Base-by-base conservation (phyloP, 768 basidiomycete species). In the Mycena polygramma region DNA sequence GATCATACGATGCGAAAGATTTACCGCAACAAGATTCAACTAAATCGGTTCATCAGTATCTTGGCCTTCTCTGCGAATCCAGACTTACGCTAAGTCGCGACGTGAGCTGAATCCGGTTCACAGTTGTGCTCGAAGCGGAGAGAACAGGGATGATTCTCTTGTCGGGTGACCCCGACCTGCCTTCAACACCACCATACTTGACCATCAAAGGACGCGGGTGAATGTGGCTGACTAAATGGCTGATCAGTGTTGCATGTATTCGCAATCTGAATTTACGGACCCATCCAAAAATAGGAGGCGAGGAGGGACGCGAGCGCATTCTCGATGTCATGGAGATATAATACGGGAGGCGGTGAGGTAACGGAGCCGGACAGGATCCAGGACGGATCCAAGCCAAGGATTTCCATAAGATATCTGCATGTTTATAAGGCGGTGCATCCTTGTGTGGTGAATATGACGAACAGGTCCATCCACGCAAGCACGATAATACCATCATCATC, bases 251-350 rank as follows among this genome's bases (percentile, higher is more conserved):
- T 20, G 36, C 3, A 3, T 9, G 30, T 14, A 61, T 11, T 20
- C 17, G 24, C 6, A 49, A 24, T 45, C n/a, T n/a, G 22, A 19
- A 10, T 7, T 13, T 17, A n/a, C 26, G 11, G 2, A 46, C 54
- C 35, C 43, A 64, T 46, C 63, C 63, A 64, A 22, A 64, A 64
- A 5, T 6, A 13, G 1, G 63, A 20, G 0, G 63, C 63, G 2
- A 55, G 7, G 4, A 55, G 10, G 9, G 37, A 9, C 2, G 63
- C 43, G 9, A 64, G 52, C 2, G 63, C 24, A n/a, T 64, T 64
- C 14, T 64, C 63, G 35, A 64, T 35, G n/a, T 54, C 54, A 24
- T 64, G 63, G 9, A 64, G n/a, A 43, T 41, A 35, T 13, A 63
- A 7, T 2, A 15, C 14, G 7, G 41, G 5, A 0, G 15, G 17